These are phyloP conservation scores for Penicillium maclennaniae DNA, from an alignment of 495 filamentous ascomycete species.

Conservation along the genomic window DNA sequence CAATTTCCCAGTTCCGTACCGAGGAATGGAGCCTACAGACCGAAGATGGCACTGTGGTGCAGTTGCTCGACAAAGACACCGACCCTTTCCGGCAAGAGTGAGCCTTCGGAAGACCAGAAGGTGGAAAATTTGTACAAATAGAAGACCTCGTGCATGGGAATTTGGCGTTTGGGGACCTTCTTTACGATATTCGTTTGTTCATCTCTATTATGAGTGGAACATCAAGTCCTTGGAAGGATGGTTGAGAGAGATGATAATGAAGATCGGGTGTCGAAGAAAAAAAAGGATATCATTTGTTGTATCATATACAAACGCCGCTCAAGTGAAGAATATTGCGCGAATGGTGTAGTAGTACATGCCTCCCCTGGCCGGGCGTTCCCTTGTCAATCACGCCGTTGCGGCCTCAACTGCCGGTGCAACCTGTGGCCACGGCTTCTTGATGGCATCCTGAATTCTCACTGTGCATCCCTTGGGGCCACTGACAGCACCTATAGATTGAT, in stretches of 20 bases:
- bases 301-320: constrained; percentile 48
- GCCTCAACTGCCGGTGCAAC: constrained; percentile 39
- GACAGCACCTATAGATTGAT: constrained; percentile 56
- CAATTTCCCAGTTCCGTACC: constrained; percentile 57
- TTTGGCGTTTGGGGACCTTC: constrained; percentile 24
- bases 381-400: constrained; percentile 28
- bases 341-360: constrained; percentile 44
- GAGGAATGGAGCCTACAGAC: constrained; percentile 73
- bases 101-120: neutral
- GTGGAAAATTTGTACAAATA: constrained; percentile 24
- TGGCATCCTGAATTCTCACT: constrained; percentile 83
- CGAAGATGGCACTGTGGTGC: constrained; percentile 59
- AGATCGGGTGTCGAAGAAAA: constrained; percentile 10
- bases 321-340: constrained; percentile 34
- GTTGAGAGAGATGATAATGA: neutral
- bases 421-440: constrained; percentile 83
- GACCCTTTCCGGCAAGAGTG: constrained; percentile 55
- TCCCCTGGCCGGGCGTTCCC: constrained; percentile 12
- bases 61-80: constrained; percentile 57
- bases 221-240: neutral
- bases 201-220: neutral
- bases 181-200: constrained; percentile 8
- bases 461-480: constrained; percentile 79
- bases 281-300: constrained; percentile 46
- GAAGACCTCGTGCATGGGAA: constrained; percentile 22